These are phyloP conservation scores for Corymbia calophylla DNA, from an alignment of 441 rosid species.

Conservation along the genomic window DNA sequence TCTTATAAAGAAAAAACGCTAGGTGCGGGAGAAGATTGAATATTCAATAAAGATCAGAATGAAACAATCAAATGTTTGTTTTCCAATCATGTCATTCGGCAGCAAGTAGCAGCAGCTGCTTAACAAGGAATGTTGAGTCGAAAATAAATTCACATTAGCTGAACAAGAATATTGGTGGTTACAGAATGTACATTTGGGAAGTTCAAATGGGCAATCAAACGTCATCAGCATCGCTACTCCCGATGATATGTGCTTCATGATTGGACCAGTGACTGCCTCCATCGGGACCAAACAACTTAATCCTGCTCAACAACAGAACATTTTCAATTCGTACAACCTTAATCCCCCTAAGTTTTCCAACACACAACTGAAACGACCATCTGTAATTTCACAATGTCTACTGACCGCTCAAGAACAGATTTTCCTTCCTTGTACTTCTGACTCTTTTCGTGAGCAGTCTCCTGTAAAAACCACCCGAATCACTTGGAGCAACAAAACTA, in stretches of 20 bases:
- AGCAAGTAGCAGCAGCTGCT: neutral
- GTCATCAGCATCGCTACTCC: slow-evolving; percentile 92
- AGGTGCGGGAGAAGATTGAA: slow-evolving; percentile 5
- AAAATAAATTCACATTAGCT: slow-evolving; percentile 16
- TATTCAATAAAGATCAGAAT: neutral
- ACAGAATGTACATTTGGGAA: slow-evolving; percentile 50
- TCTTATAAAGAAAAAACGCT: neutral
- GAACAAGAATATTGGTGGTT: slow-evolving; percentile 16
- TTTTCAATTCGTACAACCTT: neutral
- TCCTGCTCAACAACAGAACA: slow-evolving; percentile 48
- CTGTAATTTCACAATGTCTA: slow-evolving; percentile 1
- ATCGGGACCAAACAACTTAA: slow-evolving; percentile 82
- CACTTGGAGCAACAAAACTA: slow-evolving; percentile 12
- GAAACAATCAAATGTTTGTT: neutral
- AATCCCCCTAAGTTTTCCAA: neutral
- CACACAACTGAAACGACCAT: slow-evolving; percentile 1
- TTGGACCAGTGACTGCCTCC: slow-evolving; percentile 73
- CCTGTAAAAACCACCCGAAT: slow-evolving; percentile 46
- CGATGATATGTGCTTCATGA: slow-evolving; percentile 53
- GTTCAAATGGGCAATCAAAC: slow-evolving; percentile 31
- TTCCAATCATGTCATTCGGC: neutral
- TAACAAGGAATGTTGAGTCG: neutral
- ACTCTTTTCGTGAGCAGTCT: slow-evolving; percentile 67
- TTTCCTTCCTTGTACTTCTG: slow-evolving; percentile 99
- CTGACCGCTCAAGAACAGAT: slow-evolving; percentile 91